These are phyloP conservation scores for Fraxinus paxiana DNA, from an alignment of 305 asterid species.

Conservation along the genomic window DNA sequence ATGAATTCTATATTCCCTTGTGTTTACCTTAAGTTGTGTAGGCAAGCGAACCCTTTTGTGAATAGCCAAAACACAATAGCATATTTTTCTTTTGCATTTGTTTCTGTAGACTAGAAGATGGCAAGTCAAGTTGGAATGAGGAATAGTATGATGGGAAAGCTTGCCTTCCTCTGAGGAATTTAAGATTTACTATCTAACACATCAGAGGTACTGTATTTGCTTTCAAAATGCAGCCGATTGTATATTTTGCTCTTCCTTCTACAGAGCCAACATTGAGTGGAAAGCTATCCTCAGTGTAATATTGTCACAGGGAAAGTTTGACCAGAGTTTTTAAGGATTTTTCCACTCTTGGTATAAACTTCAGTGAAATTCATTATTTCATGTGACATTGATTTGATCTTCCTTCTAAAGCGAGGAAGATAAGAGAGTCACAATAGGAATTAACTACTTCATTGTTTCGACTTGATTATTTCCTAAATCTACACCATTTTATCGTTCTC, in stretches of 20 bases:
- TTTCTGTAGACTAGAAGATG: conserved; percentile 30
- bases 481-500: neutral
- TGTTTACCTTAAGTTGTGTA: conserved; percentile 23
- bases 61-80: conserved; percentile 34
- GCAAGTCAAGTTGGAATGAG: conserved; percentile 30
- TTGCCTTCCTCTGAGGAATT: conserved; percentile 22
- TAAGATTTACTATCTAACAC: too few relatives aligned
- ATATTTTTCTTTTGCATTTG: conserved; percentile 22
- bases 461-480: neutral
- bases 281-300: conserved; percentile 33
- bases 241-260: conserved; percentile 27
- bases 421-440: conserved; percentile 23
- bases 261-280: conserved; percentile 32
- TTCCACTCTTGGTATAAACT: conserved; percentile 3
- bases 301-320: conserved; percentile 31
- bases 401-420: conserved; percentile 33
- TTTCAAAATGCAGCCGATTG: conserved; percentile 27
- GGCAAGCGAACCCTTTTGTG: conserved; percentile 44
- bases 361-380: conserved; percentile 26
- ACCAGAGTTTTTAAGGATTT: conserved; percentile 29
- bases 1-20: conserved; percentile 17
- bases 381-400: conserved; percentile 39
- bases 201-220: conserved; percentile 27
- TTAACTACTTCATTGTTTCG: conserved; percentile 11
- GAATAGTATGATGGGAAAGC: conserved; percentile 28